Evolutionary conservation across 2,329 filamentous ascomycete genomes (phyloP).

Genomic region (Diaporthe longicolla): DNA sequence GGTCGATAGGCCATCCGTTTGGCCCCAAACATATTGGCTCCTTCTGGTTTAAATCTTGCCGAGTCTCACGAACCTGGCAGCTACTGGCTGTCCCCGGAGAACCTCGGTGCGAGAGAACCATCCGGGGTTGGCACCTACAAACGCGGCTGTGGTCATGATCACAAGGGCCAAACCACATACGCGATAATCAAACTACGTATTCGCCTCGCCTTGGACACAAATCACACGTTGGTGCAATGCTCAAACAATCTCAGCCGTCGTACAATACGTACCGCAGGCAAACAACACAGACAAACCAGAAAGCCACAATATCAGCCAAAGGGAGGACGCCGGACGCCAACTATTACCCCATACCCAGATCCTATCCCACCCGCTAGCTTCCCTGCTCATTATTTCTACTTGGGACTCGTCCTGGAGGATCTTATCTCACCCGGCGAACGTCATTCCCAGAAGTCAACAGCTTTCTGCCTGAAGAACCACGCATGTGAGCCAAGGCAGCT

Average conservation of each 20-base stretch:
- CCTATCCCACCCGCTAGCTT: neutral
- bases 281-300: conserved; percentile 30
- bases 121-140: neutral
- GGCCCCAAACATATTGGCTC: neutral
- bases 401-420: no score
- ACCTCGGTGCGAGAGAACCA: neutral
- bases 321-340: conserved; percentile 9
- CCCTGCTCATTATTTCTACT: neutral
- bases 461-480: conserved; percentile 22
- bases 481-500: conserved; percentile 40
- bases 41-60: neutral
- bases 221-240: conserved; percentile 10
- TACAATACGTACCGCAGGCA: conserved; percentile 29
- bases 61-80: neutral
- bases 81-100: neutral
- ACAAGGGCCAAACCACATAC: conserved; percentile 24
- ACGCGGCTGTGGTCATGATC: conserved; percentile 9
- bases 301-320: conserved; percentile 1
- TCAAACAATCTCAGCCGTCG: conserved; percentile 5
- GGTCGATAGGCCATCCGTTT: no score
- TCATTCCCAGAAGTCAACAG: conserved; percentile 4
- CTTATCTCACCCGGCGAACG: neutral
- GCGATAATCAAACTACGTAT: conserved; percentile 24
- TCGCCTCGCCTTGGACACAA: conserved; percentile 28
- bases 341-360: neutral